These are phyloP conservation scores for Amanita inopinata DNA, from an alignment of 768 basidiomycete genomes.

Conservation along the genomic window DNA sequence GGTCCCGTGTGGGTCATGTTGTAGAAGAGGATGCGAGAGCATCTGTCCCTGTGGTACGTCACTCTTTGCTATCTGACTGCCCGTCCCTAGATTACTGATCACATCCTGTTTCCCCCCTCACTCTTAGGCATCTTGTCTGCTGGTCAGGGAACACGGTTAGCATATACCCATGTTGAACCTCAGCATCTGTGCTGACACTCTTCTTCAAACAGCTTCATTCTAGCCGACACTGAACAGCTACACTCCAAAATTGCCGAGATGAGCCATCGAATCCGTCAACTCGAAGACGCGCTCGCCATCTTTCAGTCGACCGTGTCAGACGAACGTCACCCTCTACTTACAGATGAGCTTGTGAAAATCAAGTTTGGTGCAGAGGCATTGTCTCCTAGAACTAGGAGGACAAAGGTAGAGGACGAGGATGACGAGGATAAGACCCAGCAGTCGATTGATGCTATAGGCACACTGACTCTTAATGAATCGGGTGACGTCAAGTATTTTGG, in stretches of 20 bases:
- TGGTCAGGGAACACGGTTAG: slow-evolving; percentile 40
- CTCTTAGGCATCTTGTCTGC: slow-evolving; percentile 36
- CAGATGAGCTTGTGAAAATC: slow-evolving; percentile 41
- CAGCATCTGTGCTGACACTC: background rate
- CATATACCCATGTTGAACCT: background rate
- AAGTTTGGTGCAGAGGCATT: slow-evolving; percentile 49
- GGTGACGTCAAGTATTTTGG: slow-evolving; percentile 60
- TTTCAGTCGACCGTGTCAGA: slow-evolving; percentile 47
- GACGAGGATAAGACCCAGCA: slow-evolving; percentile 21
- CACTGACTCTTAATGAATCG: slow-evolving; percentile 45
- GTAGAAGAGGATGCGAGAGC: slow-evolving; percentile 49
- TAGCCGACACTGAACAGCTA: slow-evolving; percentile 57
- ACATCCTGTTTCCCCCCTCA: background rate
- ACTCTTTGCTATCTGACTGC: background rate
- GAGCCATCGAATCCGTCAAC: slow-evolving; percentile 57
- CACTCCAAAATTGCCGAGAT: slow-evolving; percentile 59
- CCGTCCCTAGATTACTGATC: background rate
- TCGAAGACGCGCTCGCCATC: slow-evolving; percentile 59
- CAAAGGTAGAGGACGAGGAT: slow-evolving; percentile 22
- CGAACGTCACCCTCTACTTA: slow-evolving; percentile 50
- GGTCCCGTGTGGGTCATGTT: slow-evolving; percentile 41
- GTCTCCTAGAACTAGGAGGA: slow-evolving; percentile 13
- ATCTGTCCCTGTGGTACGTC: slow-evolving; percentile 51
- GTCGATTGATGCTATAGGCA: slow-evolving; percentile 50
- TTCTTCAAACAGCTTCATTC: slow-evolving; percentile 38